Conservation (phyloP, 768 basidiomycete species). For the Gelatoporia subvermispora region DNA sequence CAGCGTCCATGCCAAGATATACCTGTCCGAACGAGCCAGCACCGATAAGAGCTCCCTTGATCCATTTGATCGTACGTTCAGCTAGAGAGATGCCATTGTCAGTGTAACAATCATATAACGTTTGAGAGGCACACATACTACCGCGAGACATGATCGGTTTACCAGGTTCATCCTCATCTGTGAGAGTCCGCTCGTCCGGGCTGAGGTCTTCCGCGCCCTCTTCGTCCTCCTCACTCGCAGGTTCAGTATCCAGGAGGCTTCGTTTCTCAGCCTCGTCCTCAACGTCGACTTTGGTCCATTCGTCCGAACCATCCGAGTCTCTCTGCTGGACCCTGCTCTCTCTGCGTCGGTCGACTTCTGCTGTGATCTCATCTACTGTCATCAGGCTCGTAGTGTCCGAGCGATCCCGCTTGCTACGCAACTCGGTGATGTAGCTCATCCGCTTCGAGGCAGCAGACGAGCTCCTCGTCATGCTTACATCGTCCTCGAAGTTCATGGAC, state of each 20-base stretch:
- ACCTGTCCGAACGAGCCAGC: constrained; percentile 94
- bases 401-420: constrained; percentile 75
- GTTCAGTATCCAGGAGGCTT: constrained; percentile 32
- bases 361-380: constrained; percentile 97
- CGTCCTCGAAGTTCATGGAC: constrained; percentile 50
- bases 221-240: constrained; percentile 41
- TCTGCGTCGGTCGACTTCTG: constrained; percentile 79
- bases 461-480: constrained; percentile 32
- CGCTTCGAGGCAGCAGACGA: constrained; percentile 53
- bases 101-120: constrained; percentile 2
- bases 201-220: constrained; percentile 43
- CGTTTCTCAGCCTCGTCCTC: constrained; percentile 35
- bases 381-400: constrained; percentile 88
- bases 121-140: constrained; percentile 29
- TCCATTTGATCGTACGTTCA: constrained; percentile 83
- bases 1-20: constrained; percentile 92
- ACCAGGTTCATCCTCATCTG: constrained; percentile 44
- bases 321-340: constrained; percentile 44
- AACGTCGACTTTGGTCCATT: constrained; percentile 70
- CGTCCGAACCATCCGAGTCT: constrained; percentile 45
- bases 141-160: constrained; percentile 52
- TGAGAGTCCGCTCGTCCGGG: constrained; percentile 38
- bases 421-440: constrained; percentile 77
- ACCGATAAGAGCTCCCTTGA: constrained; percentile 93
- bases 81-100: constrained; percentile 12